phyloP scores from a whole-genome alignment of 1,139 yeast species.

The Protomyces gravidus region DNA sequence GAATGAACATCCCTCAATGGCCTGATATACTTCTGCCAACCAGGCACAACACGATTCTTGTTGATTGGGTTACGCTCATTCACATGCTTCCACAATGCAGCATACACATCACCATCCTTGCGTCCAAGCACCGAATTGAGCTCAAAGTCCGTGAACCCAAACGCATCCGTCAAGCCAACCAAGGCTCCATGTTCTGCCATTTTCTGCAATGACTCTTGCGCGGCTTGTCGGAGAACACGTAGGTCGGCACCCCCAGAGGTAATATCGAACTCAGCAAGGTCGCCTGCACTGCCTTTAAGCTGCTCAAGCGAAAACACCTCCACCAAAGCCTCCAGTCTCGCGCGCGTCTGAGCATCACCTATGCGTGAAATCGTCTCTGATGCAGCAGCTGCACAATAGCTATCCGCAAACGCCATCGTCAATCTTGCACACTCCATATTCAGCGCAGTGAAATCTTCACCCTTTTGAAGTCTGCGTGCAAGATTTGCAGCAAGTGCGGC shows the following conservation, averaged over 20 bases:
- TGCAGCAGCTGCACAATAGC: conserved; percentile 4
- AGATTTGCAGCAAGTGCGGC: conserved; percentile 10
- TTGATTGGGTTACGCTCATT: conserved; percentile 20
- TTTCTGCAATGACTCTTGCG: background rate
- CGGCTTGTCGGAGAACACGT: background rate
- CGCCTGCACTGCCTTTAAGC: background rate
- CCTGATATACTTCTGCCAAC: conserved; percentile 7
- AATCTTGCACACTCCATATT: conserved; percentile 23
- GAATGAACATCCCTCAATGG: conserved; percentile 11
- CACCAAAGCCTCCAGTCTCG: background rate
- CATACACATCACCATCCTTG: conserved; percentile 80
- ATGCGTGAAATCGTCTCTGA: background rate
- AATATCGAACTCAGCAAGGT: conserved; percentile 12
- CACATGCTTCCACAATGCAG: conserved; percentile 43
- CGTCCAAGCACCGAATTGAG: conserved; percentile 81
- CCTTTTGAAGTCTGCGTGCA: background rate
- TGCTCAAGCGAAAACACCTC: conserved; percentile 11
- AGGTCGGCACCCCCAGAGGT: background rate
- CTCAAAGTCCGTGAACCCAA: conserved; percentile 77
- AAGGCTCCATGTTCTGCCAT: conserved; percentile 38
- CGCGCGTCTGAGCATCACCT: background rate
- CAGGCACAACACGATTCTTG: conserved; percentile 4
- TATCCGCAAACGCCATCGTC: conserved; percentile 15
- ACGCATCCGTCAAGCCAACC: conserved; percentile 82
- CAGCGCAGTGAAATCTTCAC: conserved; percentile 8